Base-by-base conservation (phyloP, 2,329 filamentous ascomycete genomes). In the Huntiella omanensis region DNA sequence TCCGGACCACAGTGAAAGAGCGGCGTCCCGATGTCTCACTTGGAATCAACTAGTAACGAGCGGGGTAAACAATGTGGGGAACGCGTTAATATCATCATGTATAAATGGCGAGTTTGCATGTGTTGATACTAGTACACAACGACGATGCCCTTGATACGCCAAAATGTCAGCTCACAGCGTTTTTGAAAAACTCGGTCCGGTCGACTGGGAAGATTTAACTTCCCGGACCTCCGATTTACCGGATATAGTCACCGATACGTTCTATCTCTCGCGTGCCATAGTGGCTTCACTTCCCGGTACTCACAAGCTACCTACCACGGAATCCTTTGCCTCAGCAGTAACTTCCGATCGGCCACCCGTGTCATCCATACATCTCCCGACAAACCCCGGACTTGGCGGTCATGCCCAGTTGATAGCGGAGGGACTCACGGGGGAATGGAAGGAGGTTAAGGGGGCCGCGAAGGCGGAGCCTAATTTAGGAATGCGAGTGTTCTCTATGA, bases 351-450 rank as follows among this genome's bases (percentile, higher is more conserved):
- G 33, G 2, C 41, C 35, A 5, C 41, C 19, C 7, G n/a, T 15
- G 5, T n/a, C n/a, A 22, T 36, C 38, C 4, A 11, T n/a, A 7
- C 43, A 15, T n/a, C 33, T 51, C 12, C 40, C 45, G 16, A 35
- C 39, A 40, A 35, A 58, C 13, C 42, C 11, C 6, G 17, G 33
- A 34, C 43, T 49, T 4, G 17, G 32, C 2, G 36, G 35, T 19
- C 48, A 49, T 33, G 43, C 35, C 8, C 67, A 22, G n/a, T 19
- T 49, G 19, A 53, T 59, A 12, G 55, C 75, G 32, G 65, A 64
- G 22, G 63, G 70, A 15, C 63, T 94, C n/a, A 76, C 78, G 49
- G 82, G 82, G 56, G 74, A 84, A 61, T 95, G 88, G 86, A 94
- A 92, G 60, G 80, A 85, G 37, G 64, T 87, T 56, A 88, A 85